Evolutionary conservation across 805 yeast genomes (phyloP), one percentile per base, ranked within the genome.

Genomic region (Candida nitratophila): DNA sequence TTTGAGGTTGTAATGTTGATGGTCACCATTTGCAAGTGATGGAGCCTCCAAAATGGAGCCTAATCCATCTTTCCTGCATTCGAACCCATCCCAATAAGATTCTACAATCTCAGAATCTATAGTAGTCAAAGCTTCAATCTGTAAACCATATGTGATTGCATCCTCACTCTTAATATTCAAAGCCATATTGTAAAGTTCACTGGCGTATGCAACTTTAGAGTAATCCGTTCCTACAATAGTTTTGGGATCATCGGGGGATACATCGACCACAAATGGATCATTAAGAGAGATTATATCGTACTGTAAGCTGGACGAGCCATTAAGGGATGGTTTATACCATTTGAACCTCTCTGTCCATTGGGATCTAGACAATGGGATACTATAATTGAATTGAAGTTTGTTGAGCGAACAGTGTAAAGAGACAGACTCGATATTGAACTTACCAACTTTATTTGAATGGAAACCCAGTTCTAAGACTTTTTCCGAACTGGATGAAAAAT

Each of bases 191-290:
- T 62, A 50, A 0, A 40, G 47, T 44, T 69, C 69, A 11, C 70
- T 70, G 27, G 54, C 51, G 37, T 58, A 57, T 1, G 61, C 66
- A 37, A 47, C 44, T 7, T 62, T 59, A 0, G 57, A 41, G 19
- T 56, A 48, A 1, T 48, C 50, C 7, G 68, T 42, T 0, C 39
- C 38, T 4, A 65, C 52, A 17, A 50, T 55, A 0, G 65, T 56
- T 3, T 61, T 52, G 6, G 77, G 77, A 3, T 62, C 52, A 40
- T 69, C 62, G 15, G 77, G 75, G 8, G 68, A 51, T 3, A 69
- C 57, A 32, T 63, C 63, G 5, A n/a, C 21, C 3, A n/a, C 20
- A 15, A n/a, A 11, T n/a, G 41, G 41, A 20, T 32, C 30, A 12
- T 15, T 16, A 6, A n/a, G 10, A 15, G 29, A 2, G 12, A 39